These are phyloP conservation scores for Polytrichum commune DNA, from an alignment of 225 moss, liverwort and hornwort species.

Conservation along the genomic window DNA sequence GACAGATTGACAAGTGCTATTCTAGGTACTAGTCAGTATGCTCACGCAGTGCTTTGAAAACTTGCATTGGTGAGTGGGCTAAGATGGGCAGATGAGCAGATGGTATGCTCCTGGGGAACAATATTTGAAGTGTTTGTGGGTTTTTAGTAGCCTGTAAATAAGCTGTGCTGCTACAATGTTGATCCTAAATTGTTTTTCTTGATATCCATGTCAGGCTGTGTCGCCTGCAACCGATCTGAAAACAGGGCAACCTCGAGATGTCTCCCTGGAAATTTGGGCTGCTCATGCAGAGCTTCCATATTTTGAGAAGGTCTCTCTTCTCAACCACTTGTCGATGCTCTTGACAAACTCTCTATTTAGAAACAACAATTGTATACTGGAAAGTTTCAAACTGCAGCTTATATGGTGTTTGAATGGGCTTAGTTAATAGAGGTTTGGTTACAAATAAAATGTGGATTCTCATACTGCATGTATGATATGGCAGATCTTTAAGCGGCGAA, in stretches of 20 bases:
- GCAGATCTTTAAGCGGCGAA: slow-evolving; percentile 49
- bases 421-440: not conserved
- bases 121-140: no score
- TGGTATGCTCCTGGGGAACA: no score
- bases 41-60: not conserved
- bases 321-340: no score
- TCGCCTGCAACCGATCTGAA: slow-evolving; percentile 36
- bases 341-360: no score
- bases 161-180: no score
- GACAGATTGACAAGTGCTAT: no score
- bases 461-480: slow-evolving; percentile 3
- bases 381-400: no score
- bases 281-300: slow-evolving; percentile 56
- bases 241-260: slow-evolving; percentile 42
- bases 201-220: slow-evolving; percentile 29
- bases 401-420: not conserved
- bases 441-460: not conserved
- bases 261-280: slow-evolving; percentile 57
- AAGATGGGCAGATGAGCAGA: no score
- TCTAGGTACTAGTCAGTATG: not conserved
- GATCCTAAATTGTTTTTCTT: no score
- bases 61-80: not conserved
- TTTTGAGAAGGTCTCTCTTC: slow-evolving; percentile 39
- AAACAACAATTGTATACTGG: no score
- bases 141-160: no score